Evolutionary conservation across 2,329 filamentous ascomycete genomes (phyloP).

Genomic region (Sarocladium kiliense): DNA sequence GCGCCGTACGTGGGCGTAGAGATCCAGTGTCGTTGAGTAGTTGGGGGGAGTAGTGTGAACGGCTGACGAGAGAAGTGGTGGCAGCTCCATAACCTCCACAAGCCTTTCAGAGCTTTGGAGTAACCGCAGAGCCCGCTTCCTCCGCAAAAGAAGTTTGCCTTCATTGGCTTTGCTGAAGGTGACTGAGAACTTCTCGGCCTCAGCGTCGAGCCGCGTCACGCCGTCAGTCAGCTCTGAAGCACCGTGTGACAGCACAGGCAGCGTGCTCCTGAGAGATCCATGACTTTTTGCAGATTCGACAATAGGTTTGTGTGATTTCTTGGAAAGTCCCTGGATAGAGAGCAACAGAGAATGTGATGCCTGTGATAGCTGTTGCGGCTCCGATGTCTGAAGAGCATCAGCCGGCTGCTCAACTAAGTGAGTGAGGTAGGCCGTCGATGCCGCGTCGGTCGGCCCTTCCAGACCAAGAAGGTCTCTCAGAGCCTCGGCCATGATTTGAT

Average conservation of each 20-base stretch:
- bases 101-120: conserved; percentile 84
- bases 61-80: conserved; percentile 76
- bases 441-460: conserved; percentile 36
- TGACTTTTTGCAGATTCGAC: conserved; percentile 77
- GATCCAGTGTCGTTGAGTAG: conserved; percentile 83
- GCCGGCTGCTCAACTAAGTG: conserved; percentile 74
- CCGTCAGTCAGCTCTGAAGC: conserved; percentile 62
- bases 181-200: conserved; percentile 73
- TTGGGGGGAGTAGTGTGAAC: conserved; percentile 63
- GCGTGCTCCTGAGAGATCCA: conserved; percentile 61
- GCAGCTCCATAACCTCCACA: conserved; percentile 86
- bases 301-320: conserved; percentile 80
- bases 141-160: conserved; percentile 63
- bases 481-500: conserved; percentile 28
- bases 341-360: conserved; percentile 74
- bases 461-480: conserved; percentile 29
- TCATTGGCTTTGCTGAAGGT: conserved; percentile 73
- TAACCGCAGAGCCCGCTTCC: conserved; percentile 76
- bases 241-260: conserved; percentile 65
- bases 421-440: conserved; percentile 66
- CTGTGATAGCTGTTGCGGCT: conserved; percentile 76
- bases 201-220: conserved; percentile 73
- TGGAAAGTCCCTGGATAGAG: conserved; percentile 81
- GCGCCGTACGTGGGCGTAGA: conserved; percentile 89
- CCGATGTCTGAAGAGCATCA: conserved; percentile 64